Percentiles rank a stretch among this genome's conserved stretches.
Conservation (phyloP, 768 basidiomycete genomes). For the Lactarius indigo region DNA sequence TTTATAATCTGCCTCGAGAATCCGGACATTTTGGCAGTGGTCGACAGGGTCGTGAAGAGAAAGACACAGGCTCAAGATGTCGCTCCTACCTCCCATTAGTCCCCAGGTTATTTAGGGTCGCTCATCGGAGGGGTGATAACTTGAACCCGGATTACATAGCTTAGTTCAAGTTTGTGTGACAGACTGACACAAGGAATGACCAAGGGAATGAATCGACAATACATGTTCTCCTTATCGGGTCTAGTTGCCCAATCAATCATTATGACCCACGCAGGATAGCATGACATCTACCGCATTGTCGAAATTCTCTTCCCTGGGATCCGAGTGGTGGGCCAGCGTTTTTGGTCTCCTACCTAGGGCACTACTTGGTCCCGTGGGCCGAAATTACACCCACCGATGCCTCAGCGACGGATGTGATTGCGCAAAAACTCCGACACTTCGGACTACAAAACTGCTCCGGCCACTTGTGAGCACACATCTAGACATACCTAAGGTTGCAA, state of each 20-base stretch:
- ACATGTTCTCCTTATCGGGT: background rate
- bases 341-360: background rate
- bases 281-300: background rate
- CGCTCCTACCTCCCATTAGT: too few relatives aligned
- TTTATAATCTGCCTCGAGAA: conserved; percentile 11
- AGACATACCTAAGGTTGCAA: background rate
- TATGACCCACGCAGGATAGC: too few relatives aligned
- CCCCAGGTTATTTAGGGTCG: background rate
- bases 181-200: too few relatives aligned
- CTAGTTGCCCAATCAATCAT: too few relatives aligned
- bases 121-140: background rate
- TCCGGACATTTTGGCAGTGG: conserved; percentile 8
- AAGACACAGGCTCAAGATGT: background rate
- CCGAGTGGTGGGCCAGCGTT: background rate
- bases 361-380: background rate
- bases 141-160: background rate
- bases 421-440: background rate
- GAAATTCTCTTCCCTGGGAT: background rate
- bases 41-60: background rate
- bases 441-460: background rate
- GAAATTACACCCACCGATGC: background rate
- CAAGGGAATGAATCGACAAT: too few relatives aligned
- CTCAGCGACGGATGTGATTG: background rate
- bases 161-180: background rate
- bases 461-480: background rate